Base-by-base conservation (phyloP, 208 protist genomes). In the Wallacemonas sp. region DNA sequence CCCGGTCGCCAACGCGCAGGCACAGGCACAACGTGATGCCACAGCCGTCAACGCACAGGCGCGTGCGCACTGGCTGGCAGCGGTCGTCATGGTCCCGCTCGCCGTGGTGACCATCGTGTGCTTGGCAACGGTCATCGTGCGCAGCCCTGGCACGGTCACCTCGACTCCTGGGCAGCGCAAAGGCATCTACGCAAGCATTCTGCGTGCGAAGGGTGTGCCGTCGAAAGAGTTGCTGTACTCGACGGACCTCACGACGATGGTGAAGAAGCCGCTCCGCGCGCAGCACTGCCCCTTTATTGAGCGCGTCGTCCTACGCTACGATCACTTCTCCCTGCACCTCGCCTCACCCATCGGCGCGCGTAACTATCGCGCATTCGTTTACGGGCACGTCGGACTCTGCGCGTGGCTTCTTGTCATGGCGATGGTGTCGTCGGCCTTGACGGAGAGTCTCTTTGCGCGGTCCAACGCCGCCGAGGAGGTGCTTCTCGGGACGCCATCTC, bases 271-370 rank as follows among this genome's bases (percentile, higher is more conserved):
- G 6, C 63, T 93, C 17, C 84, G 88, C 3, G 80, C 92, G 1
- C 90, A 95, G 75, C 76, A 72, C 68, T 95, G 88, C 59, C 52
- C 62, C 12, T 75, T 85, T 22, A 52, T 74, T 21, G 60, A 79
- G 44, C 66, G 79, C 38, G 68, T 84, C 29, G 82, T 97, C 22
- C 71, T 84, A 1, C 79, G 87, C 41, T 93, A 81, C 63, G 84
- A 97, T 42, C 88, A 93, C 48, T 94, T 88, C 70, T 91, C 83
- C 45, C 27, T 64, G 19, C 89, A 85, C 68, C 37, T 91, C 1
- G 60, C 66, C 59, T 90, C 71, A 54, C 48, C 66, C 42, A 83
- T 97, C 67, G 92, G 89, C 17, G 89, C 74, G 2, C 66, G 80
- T 34, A 97, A 95, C 55, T 85, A 95, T 57, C 68, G 76, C 8